Evolutionary conservation across 768 basidiomycete genomes (phyloP).

Genomic region (Suillus ampliporus): DNA sequence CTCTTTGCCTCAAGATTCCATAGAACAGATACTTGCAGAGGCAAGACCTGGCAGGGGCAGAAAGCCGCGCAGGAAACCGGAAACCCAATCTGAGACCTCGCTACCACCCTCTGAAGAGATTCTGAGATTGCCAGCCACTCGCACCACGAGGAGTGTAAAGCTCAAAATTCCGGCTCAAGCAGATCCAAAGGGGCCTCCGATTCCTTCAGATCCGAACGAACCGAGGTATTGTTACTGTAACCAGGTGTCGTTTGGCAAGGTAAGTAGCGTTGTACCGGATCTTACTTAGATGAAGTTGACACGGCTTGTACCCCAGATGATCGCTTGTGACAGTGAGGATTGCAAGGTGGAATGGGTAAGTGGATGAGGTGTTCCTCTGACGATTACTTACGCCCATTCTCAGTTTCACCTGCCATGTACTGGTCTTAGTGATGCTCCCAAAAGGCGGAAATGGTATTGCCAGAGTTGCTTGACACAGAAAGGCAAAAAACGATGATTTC

Average conservation of each 20-base stretch:
- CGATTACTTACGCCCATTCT: slow-evolving; percentile 5
- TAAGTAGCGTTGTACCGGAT: slow-evolving; percentile 38
- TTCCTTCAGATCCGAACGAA: slow-evolving; percentile 53
- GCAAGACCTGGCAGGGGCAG: slow-evolving; percentile 26
- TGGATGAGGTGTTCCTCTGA: slow-evolving; percentile 15
- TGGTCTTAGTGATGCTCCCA: slow-evolving; percentile 61
- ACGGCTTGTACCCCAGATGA: slow-evolving; percentile 60
- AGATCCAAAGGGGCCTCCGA: too few relatives aligned
- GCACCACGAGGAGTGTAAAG: slow-evolving; percentile 37
- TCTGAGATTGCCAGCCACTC: slow-evolving; percentile 12
- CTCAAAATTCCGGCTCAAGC: slow-evolving; percentile 43
- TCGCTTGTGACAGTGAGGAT: slow-evolving; percentile 76
- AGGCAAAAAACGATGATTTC: slow-evolving; percentile 36
- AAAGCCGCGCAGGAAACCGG: slow-evolving; percentile 30
- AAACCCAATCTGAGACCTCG: slow-evolving; percentile 11
- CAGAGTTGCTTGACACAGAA: slow-evolving; percentile 57
- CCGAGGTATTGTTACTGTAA: slow-evolving; percentile 82
- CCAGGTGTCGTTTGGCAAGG: slow-evolving; percentile 80
- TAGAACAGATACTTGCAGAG: slow-evolving; percentile 21
- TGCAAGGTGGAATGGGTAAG: slow-evolving; percentile 88
- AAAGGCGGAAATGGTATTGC: slow-evolving; percentile 71
- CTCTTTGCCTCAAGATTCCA: slow-evolving; percentile 20
- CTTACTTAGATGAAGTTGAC: slow-evolving; percentile 17
- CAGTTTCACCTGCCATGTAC: slow-evolving; percentile 81
- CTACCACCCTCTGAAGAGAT: slow-evolving; percentile 11